Evolutionary conservation across 495 filamentous ascomycete genomes (phyloP).

Genomic region (Clohesyomyces aquaticus): DNA sequence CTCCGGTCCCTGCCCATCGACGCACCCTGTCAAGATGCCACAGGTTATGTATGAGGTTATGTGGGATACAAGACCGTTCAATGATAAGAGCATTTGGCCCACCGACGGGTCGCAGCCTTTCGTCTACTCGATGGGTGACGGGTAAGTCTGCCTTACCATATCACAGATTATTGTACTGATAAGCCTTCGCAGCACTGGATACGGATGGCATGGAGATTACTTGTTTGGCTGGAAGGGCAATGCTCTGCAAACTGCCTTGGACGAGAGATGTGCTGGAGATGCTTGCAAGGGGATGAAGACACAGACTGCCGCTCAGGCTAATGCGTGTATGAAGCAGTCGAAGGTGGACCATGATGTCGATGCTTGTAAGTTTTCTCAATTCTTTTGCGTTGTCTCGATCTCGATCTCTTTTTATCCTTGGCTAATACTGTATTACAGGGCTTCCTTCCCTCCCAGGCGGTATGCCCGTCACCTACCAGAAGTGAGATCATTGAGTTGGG

Average conservation of each 20-base stretch:
- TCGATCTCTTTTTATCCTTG: too few relatives aligned
- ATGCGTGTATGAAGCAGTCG: slow-evolving; percentile 45
- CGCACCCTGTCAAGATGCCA: slow-evolving; percentile 20
- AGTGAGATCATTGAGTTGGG: too few relatives aligned
- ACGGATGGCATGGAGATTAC: slow-evolving; percentile 53
- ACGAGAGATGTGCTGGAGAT: slow-evolving; percentile 51
- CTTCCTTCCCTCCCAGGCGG: too few relatives aligned
- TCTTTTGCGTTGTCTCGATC: too few relatives aligned
- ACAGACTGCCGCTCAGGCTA: slow-evolving; percentile 47
- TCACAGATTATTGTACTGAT: too few relatives aligned
- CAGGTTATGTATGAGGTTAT: slow-evolving; percentile 22
- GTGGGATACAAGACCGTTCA: slow-evolving; percentile 21
- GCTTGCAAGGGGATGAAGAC: slow-evolving; percentile 47
- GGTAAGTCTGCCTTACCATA: too few relatives aligned
- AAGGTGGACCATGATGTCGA: too few relatives aligned
- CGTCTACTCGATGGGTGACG: slow-evolving; percentile 32
- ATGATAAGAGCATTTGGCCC: slow-evolving; percentile 22
- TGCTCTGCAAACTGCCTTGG: slow-evolving; percentile 51
- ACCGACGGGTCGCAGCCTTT: slow-evolving; percentile 18
- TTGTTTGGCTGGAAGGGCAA: slow-evolving; percentile 53
- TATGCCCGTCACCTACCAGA: too few relatives aligned
- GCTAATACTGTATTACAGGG: too few relatives aligned
- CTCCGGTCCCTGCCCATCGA: slow-evolving; percentile 14
- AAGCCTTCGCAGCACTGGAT: slow-evolving; percentile 43
- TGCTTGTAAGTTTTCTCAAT: too few relatives aligned